Base-by-base conservation (phyloP, 129 eudicot genomes). In the Artemisia argyi region DNA sequence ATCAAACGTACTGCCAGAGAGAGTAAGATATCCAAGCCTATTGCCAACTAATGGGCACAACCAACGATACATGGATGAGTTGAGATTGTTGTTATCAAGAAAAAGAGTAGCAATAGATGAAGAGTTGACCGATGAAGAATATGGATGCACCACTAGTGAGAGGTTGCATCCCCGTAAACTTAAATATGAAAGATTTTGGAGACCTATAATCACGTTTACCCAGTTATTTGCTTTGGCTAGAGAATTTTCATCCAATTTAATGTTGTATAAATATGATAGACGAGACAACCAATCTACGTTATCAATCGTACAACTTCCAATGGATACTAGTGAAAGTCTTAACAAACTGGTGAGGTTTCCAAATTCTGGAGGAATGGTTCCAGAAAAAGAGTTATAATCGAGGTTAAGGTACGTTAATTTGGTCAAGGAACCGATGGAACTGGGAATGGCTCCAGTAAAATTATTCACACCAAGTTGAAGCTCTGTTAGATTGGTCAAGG, bases 331-430 rank as follows among this genome's bases (percentile, higher is more conserved):
- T 28, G 20, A 63, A 20, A 80, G 73, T 9, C n/a, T 0, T 12
- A 9, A 3, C 61, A 80, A 62, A 12, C 70, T 62, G 0, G 76
- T 10, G 14, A 80, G 84, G 48, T 80, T 74, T 61, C 80, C 73
- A 80, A 80, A 56, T 54, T 74, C 61, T 7, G 17, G 46, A 61
- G 83, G 83, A 35, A 68, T 17, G 60, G 12, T 73, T 48, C 83
- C 83, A 49, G 1, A 17, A 35, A 79, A 14, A 20, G 10, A 13
- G 47, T 63, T 54, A 12, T 18, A 0, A 10, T 60, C 42, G 22
- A 78, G 72, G 68, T 71, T 17, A 47, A 78, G 77, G 44, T 71
- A 42, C 20, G 35, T 28, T 28, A 28, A 28, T 28, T 4, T 28
- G 35, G 35, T 28, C 3, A 28, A 28, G 35, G 35, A 28, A 28